phyloP scores from a whole-genome alignment of 2,329 filamentous ascomycete species.

The Fonsecaea pedrosoi region DNA sequence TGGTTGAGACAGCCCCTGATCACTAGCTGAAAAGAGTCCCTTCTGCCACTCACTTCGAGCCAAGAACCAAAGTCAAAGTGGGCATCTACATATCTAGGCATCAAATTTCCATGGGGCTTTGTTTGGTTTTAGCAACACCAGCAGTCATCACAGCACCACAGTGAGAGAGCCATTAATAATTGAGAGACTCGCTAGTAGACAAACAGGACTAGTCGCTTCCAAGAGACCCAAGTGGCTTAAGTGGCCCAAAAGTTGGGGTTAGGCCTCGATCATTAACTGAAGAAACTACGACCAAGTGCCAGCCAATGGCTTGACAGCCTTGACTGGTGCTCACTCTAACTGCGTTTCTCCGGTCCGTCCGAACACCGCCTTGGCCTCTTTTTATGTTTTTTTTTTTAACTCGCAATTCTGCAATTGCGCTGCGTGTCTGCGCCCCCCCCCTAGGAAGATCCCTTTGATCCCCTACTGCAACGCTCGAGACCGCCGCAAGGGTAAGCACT shows the following conservation, averaged over 20 bases:
- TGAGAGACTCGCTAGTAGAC: constrained; percentile 5
- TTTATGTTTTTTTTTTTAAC: background rate
- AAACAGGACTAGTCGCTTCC: background rate
- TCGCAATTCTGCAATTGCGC: background rate
- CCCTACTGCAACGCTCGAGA: background rate
- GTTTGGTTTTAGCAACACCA: background rate
- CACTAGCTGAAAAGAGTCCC: background rate
- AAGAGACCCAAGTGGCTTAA: background rate
- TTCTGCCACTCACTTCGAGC: background rate
- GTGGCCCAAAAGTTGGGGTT: constrained; percentile 7
- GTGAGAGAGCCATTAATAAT: constrained; percentile 13
- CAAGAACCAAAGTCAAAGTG: too few species aligned
- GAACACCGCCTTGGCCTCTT: constrained; percentile 30
- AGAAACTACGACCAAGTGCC: constrained; percentile 1
- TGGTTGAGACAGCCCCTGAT: too few species aligned
- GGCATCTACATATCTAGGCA: too few species aligned
- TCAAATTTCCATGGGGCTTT: background rate
- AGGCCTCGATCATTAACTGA: constrained; percentile 12
- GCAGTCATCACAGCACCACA: constrained; percentile 1
- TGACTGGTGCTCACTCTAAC: constrained; percentile 2
- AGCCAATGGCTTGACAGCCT: background rate
- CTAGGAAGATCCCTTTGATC: constrained; percentile 15
- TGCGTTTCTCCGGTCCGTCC: constrained; percentile 28
- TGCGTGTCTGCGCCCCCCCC: constrained; percentile 17
- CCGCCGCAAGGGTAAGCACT: background rate